A percentile compares a stretch with the other conserved stretches of the same genome.
These are phyloP conservation scores for Taphrina confusa DNA, from an alignment of 1,139 yeast species.

Conservation along the genomic window DNA sequence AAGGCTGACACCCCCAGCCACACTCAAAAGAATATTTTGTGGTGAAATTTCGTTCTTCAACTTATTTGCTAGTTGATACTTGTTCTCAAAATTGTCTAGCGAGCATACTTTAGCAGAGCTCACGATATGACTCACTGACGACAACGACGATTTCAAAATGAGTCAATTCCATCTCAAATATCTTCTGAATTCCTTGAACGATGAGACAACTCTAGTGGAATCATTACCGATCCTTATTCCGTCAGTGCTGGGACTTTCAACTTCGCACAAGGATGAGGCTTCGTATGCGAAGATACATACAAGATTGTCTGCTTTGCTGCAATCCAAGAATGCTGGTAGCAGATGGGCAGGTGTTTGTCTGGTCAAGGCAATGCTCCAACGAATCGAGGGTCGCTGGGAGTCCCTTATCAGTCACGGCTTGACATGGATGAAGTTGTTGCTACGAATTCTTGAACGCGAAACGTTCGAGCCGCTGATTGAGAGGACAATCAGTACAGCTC, in stretches of 20 bases:
- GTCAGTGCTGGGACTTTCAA: not conserved
- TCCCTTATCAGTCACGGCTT: slow-evolving; percentile 31
- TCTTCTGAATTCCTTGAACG: slow-evolving; percentile 14
- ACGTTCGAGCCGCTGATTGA: slow-evolving; percentile 25
- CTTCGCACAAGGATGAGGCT: slow-evolving; percentile 20
- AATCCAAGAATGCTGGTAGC: slow-evolving; percentile 21
- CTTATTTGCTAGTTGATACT: no score
- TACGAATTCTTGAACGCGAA: slow-evolving; percentile 30
- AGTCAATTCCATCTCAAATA: slow-evolving; percentile 22
- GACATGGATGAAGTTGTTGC: slow-evolving; percentile 32
- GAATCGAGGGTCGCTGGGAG: slow-evolving; percentile 29
- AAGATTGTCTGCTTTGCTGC: slow-evolving; percentile 28
- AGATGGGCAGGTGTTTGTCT: slow-evolving; percentile 35
- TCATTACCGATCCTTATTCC: slow-evolving; percentile 10
- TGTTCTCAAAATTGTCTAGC: no score
- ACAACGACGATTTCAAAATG: no score
- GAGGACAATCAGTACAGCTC: slow-evolving; percentile 23
- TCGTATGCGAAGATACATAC: slow-evolving; percentile 27
- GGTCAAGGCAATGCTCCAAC: slow-evolving; percentile 29
- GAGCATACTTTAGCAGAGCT: no score
- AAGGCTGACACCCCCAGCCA: no score
- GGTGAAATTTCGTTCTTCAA: no score
- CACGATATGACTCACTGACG: no score
- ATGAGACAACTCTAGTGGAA: slow-evolving; percentile 11
- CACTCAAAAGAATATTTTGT: slow-evolving; percentile 1